phyloP scores from a whole-genome alignment of 2,329 filamentous ascomycete species.

The Beauveria bassiana region DNA sequence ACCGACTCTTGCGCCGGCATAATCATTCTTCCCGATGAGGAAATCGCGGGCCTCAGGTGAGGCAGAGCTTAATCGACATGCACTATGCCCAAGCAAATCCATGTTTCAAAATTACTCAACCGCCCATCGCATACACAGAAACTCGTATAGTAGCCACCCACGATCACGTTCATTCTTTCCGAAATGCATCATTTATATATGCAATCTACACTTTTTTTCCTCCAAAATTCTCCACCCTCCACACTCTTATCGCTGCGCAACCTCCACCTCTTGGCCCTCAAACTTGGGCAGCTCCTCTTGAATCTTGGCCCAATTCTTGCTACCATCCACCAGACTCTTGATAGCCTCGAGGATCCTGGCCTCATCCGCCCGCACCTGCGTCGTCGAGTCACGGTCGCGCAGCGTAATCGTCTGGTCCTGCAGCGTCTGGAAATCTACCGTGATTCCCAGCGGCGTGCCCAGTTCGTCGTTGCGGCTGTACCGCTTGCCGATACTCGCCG shows the following conservation, averaged over 20 bases:
- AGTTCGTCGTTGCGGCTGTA: constrained; percentile 94
- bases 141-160: background rate
- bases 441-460: constrained; percentile 88
- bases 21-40: background rate
- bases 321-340: constrained; percentile 41
- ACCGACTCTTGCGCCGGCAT: background rate
- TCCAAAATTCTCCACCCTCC: background rate
- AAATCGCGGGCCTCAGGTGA: background rate
- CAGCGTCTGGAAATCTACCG: constrained; percentile 90
- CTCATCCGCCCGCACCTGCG: constrained; percentile 78
- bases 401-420: constrained; percentile 82
- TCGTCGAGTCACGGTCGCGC: constrained; percentile 82
- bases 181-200: constrained; percentile 13
- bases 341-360: constrained; percentile 73
- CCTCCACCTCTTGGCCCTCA: constrained; percentile 62
- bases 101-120: background rate
- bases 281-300: constrained; percentile 75
- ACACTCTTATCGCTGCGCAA: constrained; percentile 24
- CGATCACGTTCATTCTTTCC: background rate
- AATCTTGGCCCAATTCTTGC: constrained; percentile 60
- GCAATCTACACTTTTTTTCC: background rate
- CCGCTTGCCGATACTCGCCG: constrained; percentile 87
- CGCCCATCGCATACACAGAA: background rate
- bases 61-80: no score
- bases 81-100: background rate